Evolutionary conservation across 2,329 filamentous ascomycete species (phyloP).

Genomic region (Pseudohalonectria lignicola): DNA sequence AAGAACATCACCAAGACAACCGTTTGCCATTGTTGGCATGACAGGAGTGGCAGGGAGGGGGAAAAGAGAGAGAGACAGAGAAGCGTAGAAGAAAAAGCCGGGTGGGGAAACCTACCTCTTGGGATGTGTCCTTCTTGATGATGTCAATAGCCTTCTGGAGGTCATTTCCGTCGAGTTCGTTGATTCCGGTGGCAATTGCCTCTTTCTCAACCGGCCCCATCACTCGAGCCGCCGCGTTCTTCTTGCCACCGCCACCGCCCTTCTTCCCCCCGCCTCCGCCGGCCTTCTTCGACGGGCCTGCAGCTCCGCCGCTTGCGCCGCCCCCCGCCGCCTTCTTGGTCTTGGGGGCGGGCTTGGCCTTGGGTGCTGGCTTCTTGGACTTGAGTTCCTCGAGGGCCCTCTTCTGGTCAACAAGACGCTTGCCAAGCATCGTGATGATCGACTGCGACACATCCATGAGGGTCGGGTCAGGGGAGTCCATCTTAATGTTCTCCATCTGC

Average conservation of each 20-base stretch:
- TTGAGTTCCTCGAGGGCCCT: constrained; percentile 42
- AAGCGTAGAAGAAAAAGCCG: too few relatives aligned
- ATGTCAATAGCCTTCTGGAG: constrained; percentile 76
- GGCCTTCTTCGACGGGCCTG: constrained; percentile 22
- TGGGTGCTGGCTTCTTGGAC: constrained; percentile 48
- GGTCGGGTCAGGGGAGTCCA: constrained; percentile 37
- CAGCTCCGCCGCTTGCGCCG: constrained; percentile 7
- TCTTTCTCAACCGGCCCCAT: constrained; percentile 79
- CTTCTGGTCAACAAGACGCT: constrained; percentile 65
- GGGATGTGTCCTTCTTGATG: constrained; percentile 77
- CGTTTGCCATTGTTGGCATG: constrained; percentile 1
- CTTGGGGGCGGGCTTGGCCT: constrained; percentile 44
- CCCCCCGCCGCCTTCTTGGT: constrained; percentile 25
- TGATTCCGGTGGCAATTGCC: constrained; percentile 77
- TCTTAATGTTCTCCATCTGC: constrained; percentile 39
- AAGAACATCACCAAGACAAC: too few relatives aligned
- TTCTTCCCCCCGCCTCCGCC: constrained; percentile 26
- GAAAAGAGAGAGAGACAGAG: constrained; percentile 3
- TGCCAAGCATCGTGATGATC: constrained; percentile 55
- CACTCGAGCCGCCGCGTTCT: constrained; percentile 41
- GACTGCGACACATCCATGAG: constrained; percentile 46
- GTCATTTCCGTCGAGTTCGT: constrained; percentile 65
- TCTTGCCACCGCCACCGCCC: constrained; percentile 28
- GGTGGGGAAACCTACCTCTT: constrained; percentile 59
- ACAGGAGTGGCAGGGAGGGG: background rate